A percentile compares a stretch with the other conserved stretches of the same genome.
Conservation (phyloP, 2,329 filamentous ascomycete genomes). For the Moelleriella libera region DNA sequence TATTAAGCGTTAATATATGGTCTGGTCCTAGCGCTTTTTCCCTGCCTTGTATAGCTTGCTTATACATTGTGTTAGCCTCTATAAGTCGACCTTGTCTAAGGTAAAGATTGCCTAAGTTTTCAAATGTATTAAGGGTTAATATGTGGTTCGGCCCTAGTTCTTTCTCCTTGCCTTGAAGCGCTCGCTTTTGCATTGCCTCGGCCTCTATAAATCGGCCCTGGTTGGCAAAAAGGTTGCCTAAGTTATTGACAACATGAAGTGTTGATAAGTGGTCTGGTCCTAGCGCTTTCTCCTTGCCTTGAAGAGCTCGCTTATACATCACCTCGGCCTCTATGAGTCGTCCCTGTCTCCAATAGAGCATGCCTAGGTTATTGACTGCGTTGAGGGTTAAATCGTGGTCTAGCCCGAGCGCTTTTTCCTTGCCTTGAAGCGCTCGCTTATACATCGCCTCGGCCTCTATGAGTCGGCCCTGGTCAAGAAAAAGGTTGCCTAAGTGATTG, state of each 20-base stretch:
- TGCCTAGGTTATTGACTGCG: not conserved
- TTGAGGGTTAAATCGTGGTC: not conserved
- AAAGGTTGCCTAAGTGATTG: not conserved
- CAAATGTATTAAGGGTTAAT: conserved; percentile 5
- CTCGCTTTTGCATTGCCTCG: conserved; percentile 15
- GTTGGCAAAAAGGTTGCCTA: conserved; percentile 14
- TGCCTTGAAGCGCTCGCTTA: not conserved
- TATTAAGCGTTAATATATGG: not conserved
- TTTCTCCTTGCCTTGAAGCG: conserved; percentile 13
- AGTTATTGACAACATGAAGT: not conserved
- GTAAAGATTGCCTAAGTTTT: conserved; percentile 10
- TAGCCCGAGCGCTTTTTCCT: not conserved
- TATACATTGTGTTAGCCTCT: not conserved
- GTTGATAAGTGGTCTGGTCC: not conserved
- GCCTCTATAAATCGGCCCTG: conserved; percentile 12
- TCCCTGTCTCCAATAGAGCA: not conserved
- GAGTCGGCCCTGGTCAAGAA: not conserved
- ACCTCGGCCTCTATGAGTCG: not conserved
- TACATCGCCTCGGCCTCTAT: not conserved
- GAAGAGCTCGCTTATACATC: not conserved
- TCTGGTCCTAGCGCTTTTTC: not conserved
- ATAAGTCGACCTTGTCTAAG: conserved; percentile 5
- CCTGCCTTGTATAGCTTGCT: not conserved
- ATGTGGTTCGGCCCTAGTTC: conserved; percentile 5
- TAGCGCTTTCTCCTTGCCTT: not conserved